These are phyloP conservation scores for Penicillium capsulatum DNA, from an alignment of 2,329 filamentous ascomycete genomes.

Conservation along the genomic window DNA sequence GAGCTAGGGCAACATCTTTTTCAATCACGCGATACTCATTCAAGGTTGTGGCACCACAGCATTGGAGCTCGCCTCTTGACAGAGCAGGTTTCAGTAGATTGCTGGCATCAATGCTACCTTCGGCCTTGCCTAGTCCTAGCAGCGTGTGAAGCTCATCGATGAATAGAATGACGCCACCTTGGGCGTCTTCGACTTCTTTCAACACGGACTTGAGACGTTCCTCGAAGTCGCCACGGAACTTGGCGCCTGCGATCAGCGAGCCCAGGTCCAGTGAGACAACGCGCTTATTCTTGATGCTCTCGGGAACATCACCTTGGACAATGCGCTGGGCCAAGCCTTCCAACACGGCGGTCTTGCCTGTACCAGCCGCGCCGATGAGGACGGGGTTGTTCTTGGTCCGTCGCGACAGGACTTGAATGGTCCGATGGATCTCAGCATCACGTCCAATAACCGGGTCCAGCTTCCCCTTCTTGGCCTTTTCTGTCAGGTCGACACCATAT, in stretches of 20 bases:
- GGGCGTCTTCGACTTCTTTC: conserved; percentile 82
- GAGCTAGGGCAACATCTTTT: conserved; percentile 88
- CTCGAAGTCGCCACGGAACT: conserved; percentile 94
- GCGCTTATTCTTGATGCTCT: conserved; percentile 90
- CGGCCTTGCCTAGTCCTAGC: conserved; percentile 86
- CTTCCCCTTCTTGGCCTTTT: conserved; percentile 77
- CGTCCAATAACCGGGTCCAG: conserved; percentile 94
- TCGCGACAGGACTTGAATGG: conserved; percentile 87
- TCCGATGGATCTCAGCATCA: conserved; percentile 85
- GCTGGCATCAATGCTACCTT: conserved; percentile 93
- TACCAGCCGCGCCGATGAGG: conserved; percentile 85
- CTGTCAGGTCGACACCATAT: conserved; percentile 86
- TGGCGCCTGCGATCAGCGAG: conserved; percentile 89
- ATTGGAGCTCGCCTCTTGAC: conserved; percentile 89
- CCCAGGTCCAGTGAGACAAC: conserved; percentile 86
- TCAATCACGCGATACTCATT: conserved; percentile 91
- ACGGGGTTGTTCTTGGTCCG: conserved; percentile 96
- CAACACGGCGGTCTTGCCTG: conserved; percentile 88
- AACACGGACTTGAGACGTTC: conserved; percentile 87
- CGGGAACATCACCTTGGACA: conserved; percentile 85
- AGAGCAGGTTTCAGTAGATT: conserved; percentile 91
- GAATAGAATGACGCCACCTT: conserved; percentile 89
- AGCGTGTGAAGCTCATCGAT: conserved; percentile 92
- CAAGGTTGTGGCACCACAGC: conserved; percentile 89
- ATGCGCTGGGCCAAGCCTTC: conserved; percentile 89